Evolutionary conservation across 495 filamentous ascomycete species (phyloP).

Genomic region (Penicillium samsonianum): DNA sequence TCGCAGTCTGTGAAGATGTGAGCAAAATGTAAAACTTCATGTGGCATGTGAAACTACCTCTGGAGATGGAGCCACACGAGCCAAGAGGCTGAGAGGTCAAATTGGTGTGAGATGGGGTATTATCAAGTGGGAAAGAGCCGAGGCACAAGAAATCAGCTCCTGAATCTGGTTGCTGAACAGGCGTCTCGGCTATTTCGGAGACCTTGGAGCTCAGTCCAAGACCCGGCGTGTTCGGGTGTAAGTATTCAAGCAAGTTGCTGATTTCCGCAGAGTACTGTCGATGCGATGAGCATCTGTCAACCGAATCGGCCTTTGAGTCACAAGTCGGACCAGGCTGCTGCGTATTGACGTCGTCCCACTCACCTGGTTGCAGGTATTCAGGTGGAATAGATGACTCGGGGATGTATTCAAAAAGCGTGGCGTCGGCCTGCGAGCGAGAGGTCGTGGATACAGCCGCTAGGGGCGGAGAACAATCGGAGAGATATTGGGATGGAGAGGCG

Average conservation of each 20-base stretch:
- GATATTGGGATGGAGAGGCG: neutral
- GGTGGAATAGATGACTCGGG: slow-evolving; percentile 17
- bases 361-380: slow-evolving; percentile 22
- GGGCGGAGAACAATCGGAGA: neutral
- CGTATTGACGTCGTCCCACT: slow-evolving; percentile 13
- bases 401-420: slow-evolving; percentile 10
- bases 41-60: neutral
- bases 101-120: neutral
- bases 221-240: neutral
- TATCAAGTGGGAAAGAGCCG: neutral
- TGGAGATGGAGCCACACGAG: neutral
- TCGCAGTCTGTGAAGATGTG: neutral
- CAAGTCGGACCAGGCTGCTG: neutral
- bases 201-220: neutral
- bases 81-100: neutral
- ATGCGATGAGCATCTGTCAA: neutral
- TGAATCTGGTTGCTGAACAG: slow-evolving; percentile 3
- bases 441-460: neutral
- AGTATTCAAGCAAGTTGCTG: neutral
- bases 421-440: neutral
- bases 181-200: slow-evolving; percentile 33
- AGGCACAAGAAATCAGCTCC: neutral
- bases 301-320: neutral
- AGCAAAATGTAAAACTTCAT: neutral
- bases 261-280: neutral